Evolutionary conservation across 225 moss, liverwort and hornwort genomes (phyloP).

Genomic region (Thuidium tamariscinum): DNA sequence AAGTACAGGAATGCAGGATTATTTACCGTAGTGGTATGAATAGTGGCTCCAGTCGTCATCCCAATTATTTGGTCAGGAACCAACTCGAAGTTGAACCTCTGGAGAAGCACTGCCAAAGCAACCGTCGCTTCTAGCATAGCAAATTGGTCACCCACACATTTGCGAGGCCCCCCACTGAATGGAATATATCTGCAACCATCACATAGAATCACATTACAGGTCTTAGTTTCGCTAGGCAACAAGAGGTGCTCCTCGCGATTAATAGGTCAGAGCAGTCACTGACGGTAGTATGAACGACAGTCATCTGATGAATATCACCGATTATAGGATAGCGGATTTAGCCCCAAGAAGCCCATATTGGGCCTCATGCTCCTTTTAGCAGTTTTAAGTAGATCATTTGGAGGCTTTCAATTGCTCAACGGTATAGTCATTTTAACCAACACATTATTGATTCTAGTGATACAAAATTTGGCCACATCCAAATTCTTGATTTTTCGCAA

Average conservation of each 20-base stretch:
- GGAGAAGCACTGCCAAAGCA: conserved; percentile 83
- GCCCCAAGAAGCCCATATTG: neutral
- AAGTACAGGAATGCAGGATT: neutral
- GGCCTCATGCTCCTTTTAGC: neutral
- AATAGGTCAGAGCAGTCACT: neutral
- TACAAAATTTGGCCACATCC: neutral
- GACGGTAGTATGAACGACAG: neutral
- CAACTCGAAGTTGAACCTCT: conserved; percentile 73
- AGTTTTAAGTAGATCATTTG: neutral
- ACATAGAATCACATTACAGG: neutral
- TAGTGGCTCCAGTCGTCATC: conserved; percentile 99
- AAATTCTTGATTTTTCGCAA: neutral
- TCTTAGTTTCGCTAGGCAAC: neutral
- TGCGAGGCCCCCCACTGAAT: conserved; percentile 95
- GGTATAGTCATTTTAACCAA: neutral
- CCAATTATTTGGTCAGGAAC: conserved; percentile 86
- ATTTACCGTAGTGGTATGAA: conserved; percentile 84
- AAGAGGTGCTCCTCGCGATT: neutral
- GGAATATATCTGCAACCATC: conserved; percentile 68
- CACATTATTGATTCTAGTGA: neutral
- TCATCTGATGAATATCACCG: neutral
- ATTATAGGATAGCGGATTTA: neutral
- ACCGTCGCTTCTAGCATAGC: conserved; percentile 94
- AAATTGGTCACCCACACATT: conserved; percentile 99
- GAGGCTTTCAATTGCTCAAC: neutral